Evolutionary conservation across 306 rosid species (phyloP).

Genomic region (Leucaena leucocephala): DNA sequence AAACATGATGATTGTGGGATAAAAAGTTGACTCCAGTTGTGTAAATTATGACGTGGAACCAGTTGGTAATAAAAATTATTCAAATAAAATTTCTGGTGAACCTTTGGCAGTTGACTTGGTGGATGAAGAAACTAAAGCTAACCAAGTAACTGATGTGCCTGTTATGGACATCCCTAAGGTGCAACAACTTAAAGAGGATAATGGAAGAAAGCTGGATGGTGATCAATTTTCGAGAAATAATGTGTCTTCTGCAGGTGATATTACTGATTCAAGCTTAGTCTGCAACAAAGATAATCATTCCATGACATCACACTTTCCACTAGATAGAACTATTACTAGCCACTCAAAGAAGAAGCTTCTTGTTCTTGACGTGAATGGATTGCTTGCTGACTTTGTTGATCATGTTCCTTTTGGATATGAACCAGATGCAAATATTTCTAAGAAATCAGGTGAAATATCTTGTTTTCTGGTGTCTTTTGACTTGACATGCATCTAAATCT

Average conservation of each 20-base stretch:
- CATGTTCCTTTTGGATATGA: conserved; percentile 31
- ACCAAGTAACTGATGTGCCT: conserved; percentile 27
- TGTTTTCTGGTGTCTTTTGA: conserved; percentile 28
- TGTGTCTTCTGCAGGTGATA: conserved; percentile 29
- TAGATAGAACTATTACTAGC: conserved; percentile 40
- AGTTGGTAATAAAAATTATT: conserved; percentile 21
- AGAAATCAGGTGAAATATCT: conserved; percentile 53
- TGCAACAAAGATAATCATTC: conserved; percentile 38
- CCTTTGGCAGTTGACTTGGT: conserved; percentile 28
- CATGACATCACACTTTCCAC: conserved; percentile 37
- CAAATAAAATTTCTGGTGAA: conserved; percentile 27
- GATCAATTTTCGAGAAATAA: conserved; percentile 32
- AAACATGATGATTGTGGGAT: neutral
- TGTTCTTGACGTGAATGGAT: conserved; percentile 88
- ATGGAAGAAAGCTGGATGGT: conserved; percentile 34
- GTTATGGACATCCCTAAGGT: conserved; percentile 26
- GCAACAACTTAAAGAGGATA: conserved; percentile 39
- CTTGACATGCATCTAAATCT: conserved; percentile 22
- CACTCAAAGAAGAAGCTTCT: conserved; percentile 76
- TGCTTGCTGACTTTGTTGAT: conserved; percentile 77
- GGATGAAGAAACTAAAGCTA: conserved; percentile 28
- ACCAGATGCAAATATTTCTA: conserved; percentile 43
- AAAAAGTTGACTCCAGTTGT: conserved; percentile 13
- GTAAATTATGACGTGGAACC: conserved; percentile 29
- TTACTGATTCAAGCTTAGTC: conserved; percentile 41